Conservation (phyloP, 108 stramenopile species). For the Stephanodiscus minutulus region DNA sequence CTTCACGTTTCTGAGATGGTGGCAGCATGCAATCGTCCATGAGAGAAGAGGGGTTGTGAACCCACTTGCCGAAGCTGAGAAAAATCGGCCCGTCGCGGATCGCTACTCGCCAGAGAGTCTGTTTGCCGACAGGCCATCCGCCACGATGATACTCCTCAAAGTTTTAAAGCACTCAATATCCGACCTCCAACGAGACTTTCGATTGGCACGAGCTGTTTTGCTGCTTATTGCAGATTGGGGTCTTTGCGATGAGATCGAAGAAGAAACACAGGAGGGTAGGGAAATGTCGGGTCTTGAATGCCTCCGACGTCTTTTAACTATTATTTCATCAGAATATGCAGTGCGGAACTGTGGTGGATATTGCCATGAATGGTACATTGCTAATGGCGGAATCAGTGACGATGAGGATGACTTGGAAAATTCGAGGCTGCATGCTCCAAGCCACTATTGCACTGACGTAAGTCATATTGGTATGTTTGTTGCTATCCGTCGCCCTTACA, state of each 20-base stretch:
- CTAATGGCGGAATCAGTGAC: conserved; percentile 2
- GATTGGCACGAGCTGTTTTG: conserved; percentile 43
- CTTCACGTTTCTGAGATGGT: conserved; percentile 36
- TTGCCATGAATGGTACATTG: conserved; percentile 39
- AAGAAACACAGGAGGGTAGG: not conserved
- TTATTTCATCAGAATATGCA: conserved; percentile 46
- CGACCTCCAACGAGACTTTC: conserved; percentile 56
- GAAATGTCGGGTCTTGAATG: conserved; percentile 20
- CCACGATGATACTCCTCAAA: conserved; percentile 32
- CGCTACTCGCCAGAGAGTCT: conserved; percentile 22
- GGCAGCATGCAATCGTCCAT: conserved; percentile 27
- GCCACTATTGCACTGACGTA: conserved; percentile 49
- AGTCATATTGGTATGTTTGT: conserved; percentile 2
- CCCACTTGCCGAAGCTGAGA: not conserved
- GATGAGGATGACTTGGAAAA: conserved; percentile 22
- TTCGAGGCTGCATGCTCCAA: conserved; percentile 14
- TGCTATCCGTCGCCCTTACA: not conserved
- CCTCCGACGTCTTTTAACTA: conserved; percentile 40
- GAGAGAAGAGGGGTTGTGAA: conserved; percentile 15
- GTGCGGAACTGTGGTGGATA: conserved; percentile 41
- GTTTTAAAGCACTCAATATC: conserved; percentile 57
- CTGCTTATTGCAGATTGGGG: conserved; percentile 32
- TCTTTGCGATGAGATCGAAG: conserved; percentile 25
- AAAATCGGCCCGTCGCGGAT: not conserved
- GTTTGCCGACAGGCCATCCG: conserved; percentile 12